Base-by-base conservation (phyloP, 179 eudicot genomes). In the Amaranthus tricolor region DNA sequence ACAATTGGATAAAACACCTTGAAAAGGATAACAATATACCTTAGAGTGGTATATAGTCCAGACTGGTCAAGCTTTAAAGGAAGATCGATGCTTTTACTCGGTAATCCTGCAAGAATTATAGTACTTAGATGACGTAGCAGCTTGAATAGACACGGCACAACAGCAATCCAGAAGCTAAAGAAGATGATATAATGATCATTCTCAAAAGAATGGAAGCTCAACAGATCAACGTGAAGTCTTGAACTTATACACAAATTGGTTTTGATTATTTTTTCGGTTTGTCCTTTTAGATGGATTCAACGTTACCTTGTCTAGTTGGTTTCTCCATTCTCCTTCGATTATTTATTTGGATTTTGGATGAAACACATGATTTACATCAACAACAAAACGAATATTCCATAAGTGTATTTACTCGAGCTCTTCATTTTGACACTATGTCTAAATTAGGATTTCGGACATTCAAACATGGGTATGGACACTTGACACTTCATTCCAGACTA, bases 81-180 rank as follows among this genome's bases (percentile, higher is more conserved):
- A 6, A 82, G 56, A 24, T 80, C 77, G 48, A 56, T 48, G 56
- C 69, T 70, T 78, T 72, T 77, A 73, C 84, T 84, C 13, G 88
- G 82, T 72, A 80, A 80, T 45, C 87, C 91, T 85, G 85, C 40
- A 70, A 70, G 66, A 65, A 71, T 19, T 31, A 62, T 50, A 68
- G 50, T 9, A 56, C 19, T 12, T 51, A 76, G 54, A 40, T 64
- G 68, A 68, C 21, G 0, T 64, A 45, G 69, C 24, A 66, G 20
- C 78, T 57, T 40, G 2, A 52, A 58, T 24, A 13, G 1, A 76
- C 60, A 62, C 14, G 15, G 8, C 20, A 12, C 67, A 56, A 74
- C 58, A 54, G 40, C 40, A 31, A 31, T 31, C 40, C 40, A 31
- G 40, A 31, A 31, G 40, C 2, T 62, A 21, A 47, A 48, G 21